Conservation (phyloP, 2,329 filamentous ascomycete genomes). For the Beauveria scarabaeidicola region DNA sequence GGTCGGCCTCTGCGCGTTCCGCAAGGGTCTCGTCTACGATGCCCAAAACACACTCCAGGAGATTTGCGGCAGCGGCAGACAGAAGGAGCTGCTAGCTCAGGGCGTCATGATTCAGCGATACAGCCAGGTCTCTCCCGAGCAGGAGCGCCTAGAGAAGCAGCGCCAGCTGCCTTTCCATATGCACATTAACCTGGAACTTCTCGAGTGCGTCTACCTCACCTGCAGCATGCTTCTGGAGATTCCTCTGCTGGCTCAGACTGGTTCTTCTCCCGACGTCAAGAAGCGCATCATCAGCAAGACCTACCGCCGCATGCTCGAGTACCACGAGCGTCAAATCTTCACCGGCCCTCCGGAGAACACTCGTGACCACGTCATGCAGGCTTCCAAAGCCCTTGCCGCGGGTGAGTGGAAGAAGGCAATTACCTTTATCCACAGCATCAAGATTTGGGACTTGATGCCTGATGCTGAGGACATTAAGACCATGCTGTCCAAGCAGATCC, state of each 20-base stretch:
- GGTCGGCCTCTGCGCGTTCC: constrained; percentile 96
- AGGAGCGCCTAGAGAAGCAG: constrained; percentile 94
- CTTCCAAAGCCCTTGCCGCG: constrained; percentile 89
- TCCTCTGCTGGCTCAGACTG: constrained; percentile 89
- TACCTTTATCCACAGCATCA: constrained; percentile 91
- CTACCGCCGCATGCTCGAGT: constrained; percentile 97
- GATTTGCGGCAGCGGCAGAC: constrained; percentile 92
- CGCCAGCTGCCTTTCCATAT: constrained; percentile 98
- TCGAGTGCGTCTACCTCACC: constrained; percentile 97
- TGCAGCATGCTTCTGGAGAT: constrained; percentile 99
- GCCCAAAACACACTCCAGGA: constrained; percentile 96
- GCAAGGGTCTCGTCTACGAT: constrained; percentile 92
- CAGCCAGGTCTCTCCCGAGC: constrained; percentile 91
- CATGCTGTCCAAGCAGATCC: constrained; percentile 96
- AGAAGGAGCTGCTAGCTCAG: constrained; percentile 96
- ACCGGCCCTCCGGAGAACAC: constrained; percentile 98
- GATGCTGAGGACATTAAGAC: constrained; percentile 87
- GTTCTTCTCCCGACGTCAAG: constrained; percentile 92
- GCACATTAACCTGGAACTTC: constrained; percentile 98
- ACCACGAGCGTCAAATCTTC: constrained; percentile 99
- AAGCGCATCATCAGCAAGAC: constrained; percentile 99
- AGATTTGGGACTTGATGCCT: constrained; percentile 98
- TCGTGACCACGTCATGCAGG: constrained; percentile 98
- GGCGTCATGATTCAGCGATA: constrained; percentile 98
- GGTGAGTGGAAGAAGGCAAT: constrained; percentile 98